Base-by-base conservation (phyloP, 495 filamentous ascomycete genomes). In the Aspergillus indologenus region DNA sequence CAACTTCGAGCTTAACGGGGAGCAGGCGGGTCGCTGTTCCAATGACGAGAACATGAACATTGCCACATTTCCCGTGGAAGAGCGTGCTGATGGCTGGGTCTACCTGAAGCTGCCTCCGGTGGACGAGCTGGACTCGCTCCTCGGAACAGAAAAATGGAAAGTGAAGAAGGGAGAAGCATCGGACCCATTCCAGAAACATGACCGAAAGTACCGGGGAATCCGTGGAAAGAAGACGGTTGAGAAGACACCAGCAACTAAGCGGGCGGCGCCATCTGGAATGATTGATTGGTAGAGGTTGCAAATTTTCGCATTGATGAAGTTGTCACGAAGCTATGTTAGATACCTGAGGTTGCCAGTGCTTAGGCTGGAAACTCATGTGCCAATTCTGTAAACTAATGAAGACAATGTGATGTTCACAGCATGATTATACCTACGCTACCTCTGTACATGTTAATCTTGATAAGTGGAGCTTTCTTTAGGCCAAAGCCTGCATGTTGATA, bases 51-150 rank as follows among this genome's bases (percentile, higher is more conserved):
- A 73, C 15, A 77, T 96, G 54, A 92, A 86, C 57, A 91, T 98
- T 64, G 91, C 91, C 21, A 94, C 88, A 0, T 98, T 97, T 73
- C 85, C 83, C 0, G 86, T 85, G 7, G 91, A 96, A 73, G 90
- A 87, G 69, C 71, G 91, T 19, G 76, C 83, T 0, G 91, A 94
- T 68, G 90, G 90, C 0, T 84, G 86, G 83, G 86, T 98, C 3
- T 96, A 96, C 70, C 61, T 95, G 59, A 90, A 90, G 73, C 76
- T 98, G 54, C 93, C 93, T 24, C 85, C 90, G 0, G 81, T 96
- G 0, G 87, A 90, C 57, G 93, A 97, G 71, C 74, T 98, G 53
- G 92, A 98, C 72, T 81, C 79, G 0, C 80, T 91, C 56, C 76
- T 98, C 17, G 91, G 91, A 0, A 98, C 92, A 0, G 75, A 80